A percentile compares a stretch with the other conserved stretches of the same genome.
Conservation (phyloP, 106 monocot species). For the Dendrobium huoshanense region DNA sequence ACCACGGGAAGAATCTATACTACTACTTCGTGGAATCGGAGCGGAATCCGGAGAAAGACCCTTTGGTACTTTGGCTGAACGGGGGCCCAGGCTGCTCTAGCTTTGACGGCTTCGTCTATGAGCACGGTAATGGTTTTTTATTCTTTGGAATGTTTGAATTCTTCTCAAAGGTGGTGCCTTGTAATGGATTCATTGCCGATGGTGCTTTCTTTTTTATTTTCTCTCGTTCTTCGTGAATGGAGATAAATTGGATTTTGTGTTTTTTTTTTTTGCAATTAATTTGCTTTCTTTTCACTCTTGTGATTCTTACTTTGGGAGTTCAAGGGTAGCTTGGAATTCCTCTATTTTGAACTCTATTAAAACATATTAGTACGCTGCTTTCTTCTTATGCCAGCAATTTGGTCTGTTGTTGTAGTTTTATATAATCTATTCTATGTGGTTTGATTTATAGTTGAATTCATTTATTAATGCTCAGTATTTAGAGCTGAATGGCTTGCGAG, state of each 20-base stretch:
- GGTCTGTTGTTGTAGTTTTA: not conserved
- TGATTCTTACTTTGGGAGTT: not conserved
- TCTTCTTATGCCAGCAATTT: too few species aligned
- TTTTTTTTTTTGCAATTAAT: not conserved
- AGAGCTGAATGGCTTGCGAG: not conserved
- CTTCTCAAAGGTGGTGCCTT: not conserved
- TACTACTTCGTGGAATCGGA: constrained; percentile 69
- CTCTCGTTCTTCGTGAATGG: not conserved
- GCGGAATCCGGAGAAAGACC: constrained; percentile 46
- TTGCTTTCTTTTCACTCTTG: not conserved
- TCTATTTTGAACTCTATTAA: too few species aligned
- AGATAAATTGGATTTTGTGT: not conserved
- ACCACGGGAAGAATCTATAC: constrained; percentile 60
- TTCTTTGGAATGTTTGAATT: too few species aligned
- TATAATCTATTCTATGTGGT: not conserved
- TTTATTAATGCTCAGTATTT: not conserved
- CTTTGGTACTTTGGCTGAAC: constrained; percentile 50
- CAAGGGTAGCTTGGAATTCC: too few species aligned
- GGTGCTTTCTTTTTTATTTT: not conserved
- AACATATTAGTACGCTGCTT: too few species aligned
- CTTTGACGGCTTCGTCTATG: constrained; percentile 46
- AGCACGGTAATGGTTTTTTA: constrained; percentile 50
- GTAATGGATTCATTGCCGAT: not conserved
- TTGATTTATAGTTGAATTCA: not conserved
- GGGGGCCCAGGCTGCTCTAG: constrained; percentile 60